Evolutionary conservation across 108 stramenopile genomes (phyloP), one percentile per base, ranked within the genome.

Genomic region (Cyclotella sp.): DNA sequence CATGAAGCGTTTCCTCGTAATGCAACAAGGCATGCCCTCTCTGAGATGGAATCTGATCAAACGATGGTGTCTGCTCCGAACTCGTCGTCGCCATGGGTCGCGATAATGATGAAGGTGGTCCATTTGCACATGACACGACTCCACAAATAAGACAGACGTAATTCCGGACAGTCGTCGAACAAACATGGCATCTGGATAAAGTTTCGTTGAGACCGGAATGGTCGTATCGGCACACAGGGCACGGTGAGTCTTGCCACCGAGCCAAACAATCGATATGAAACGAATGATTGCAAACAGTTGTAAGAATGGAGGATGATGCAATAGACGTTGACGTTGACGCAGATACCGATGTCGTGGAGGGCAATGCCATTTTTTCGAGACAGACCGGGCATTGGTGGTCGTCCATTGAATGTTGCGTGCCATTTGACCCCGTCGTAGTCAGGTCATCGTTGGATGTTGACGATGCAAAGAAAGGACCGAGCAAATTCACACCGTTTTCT

Each of bases 221-320:
- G 70, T 96, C 92, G 70, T 92, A 96, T 47, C 97, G 80, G 77
- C 97, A 98, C 0, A 98, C 97, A 4, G 96, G 96, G 70, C 97
- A 98, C 0, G 95, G 92, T 21, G 91, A 86, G 73, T 91, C 95
- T 69, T 93, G 84, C 84, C 95, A 96, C 69, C 85, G 88, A 29
- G 82, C 58, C 24, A 97, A 72, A 63, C 97, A 98, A 52, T 92
- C 89, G 43, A 93, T 82, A 77, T 98, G 97, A 68, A 98, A 98
- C 13, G 90, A 89, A 82, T 98, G 97, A 73, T 98, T 98, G 75
- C 97, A 98, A 61, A 95, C 95, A 10, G 97, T 98, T 9, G 96
- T 97, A 16, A 98, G 76, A 47, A 97, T 87, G 3, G 85, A 78
- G 0, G 77, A 61, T 54, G 81, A 58, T 81, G 69, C 55, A 49